These are phyloP conservation scores for Excoecaria cochinchinensis DNA, from an alignment of 345 rosid genomes.

Conservation along the genomic window DNA sequence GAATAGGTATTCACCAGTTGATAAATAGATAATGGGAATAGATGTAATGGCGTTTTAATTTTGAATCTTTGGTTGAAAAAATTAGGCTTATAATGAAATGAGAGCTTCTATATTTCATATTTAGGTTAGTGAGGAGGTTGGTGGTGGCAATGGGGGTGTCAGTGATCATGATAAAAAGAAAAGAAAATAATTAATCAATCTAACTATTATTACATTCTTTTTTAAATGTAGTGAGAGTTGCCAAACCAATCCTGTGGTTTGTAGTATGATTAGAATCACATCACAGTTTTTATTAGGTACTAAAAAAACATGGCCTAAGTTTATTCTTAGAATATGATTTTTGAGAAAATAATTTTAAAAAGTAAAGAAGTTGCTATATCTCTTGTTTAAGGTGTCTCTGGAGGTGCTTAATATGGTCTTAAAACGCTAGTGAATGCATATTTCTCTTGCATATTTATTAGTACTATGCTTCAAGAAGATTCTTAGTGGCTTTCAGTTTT, in stretches of 20 bases:
- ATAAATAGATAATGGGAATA: not conserved
- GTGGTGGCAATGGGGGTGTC: not conserved
- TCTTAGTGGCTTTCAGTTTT: constrained; percentile 3
- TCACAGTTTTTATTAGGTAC: not conserved
- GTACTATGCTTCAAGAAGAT: not conserved
- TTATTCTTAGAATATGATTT: not conserved
- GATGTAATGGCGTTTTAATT: not conserved
- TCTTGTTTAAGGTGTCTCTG: not conserved
- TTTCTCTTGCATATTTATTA: no score
- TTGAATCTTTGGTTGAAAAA: no score
- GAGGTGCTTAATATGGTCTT: not conserved
- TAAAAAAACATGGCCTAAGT: not conserved
- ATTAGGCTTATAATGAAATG: not conserved
- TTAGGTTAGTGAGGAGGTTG: not conserved
- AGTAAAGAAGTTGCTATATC: not conserved
- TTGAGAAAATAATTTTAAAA: not conserved
- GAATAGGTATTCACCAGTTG: not conserved
- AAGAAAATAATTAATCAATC: not conserved
- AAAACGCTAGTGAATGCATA: not conserved
- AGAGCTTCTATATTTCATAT: not conserved
- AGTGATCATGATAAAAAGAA: not conserved
- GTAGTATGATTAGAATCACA: not conserved
- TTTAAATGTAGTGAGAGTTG: not conserved
- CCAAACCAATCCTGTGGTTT: no score
- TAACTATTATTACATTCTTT: not conserved